phyloP scores from a whole-genome alignment of 176 grass and related monocot species.

The Carex cristatella region DNA sequence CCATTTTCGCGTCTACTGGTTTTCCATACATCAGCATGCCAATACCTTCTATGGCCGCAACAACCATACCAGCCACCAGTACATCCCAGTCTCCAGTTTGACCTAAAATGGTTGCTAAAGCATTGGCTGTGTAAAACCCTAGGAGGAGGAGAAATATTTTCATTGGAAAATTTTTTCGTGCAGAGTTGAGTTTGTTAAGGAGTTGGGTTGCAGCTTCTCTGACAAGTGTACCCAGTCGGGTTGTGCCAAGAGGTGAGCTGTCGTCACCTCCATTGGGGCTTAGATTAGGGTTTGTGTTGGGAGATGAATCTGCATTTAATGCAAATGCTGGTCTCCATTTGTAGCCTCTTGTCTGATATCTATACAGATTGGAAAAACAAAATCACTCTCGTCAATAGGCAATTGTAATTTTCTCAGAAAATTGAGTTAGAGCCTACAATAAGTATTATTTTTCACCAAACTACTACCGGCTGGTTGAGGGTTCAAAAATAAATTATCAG shows the following conservation, averaged over 20 bases:
- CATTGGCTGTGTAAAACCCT: constrained; percentile 94
- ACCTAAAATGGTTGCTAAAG: constrained; percentile 83
- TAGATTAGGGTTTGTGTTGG: constrained; percentile 35
- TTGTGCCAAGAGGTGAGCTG: constrained; percentile 50
- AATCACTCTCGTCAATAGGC: not conserved
- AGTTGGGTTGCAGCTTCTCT: constrained; percentile 54
- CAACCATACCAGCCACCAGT: constrained; percentile 81
- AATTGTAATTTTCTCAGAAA: not conserved
- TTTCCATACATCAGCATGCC: constrained; percentile 94
- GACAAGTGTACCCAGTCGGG: constrained; percentile 61
- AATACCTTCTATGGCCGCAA: constrained; percentile 75
- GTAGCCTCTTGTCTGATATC: constrained; percentile 35
- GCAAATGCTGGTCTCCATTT: constrained; percentile 60
- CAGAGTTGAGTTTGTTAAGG: constrained; percentile 64
- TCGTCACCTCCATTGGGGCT: constrained; percentile 44
- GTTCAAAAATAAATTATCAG: not conserved
- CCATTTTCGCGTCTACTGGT: constrained; percentile 19
- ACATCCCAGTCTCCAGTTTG: constrained; percentile 99
- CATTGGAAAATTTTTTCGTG: constrained; percentile 59
- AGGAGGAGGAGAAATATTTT: constrained; percentile 91
- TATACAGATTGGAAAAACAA: constrained; percentile 20
- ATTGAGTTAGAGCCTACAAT: not conserved
- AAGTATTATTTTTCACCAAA: not conserved
- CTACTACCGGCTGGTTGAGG: not conserved
- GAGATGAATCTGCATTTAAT: constrained; percentile 58